Percentiles rank a stretch among this genome's conserved stretches.
Evolutionary conservation across 768 basidiomycete species (phyloP).

Genomic region (Auricularia sp.): DNA sequence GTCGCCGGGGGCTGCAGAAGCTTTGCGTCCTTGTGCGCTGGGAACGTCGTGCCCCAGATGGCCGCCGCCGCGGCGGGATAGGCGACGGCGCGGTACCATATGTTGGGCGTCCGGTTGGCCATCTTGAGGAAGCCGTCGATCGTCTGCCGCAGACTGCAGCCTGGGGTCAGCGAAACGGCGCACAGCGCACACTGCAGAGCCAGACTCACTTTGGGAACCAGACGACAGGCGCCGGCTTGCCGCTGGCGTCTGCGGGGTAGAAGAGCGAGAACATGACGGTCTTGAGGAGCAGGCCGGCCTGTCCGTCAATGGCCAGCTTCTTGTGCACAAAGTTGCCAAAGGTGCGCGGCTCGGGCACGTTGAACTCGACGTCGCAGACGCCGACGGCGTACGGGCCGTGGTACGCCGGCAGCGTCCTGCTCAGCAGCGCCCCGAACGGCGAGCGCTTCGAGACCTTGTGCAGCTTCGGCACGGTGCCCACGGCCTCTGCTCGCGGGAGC

Average conservation of each 20-base stretch:
- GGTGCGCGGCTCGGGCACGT: slow-evolving; percentile 10
- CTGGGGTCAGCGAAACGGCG: neutral
- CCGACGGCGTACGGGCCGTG: slow-evolving; percentile 22
- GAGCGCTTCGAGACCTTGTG: slow-evolving; percentile 7
- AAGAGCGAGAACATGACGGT: slow-evolving; percentile 23
- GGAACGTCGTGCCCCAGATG: slow-evolving; percentile 23
- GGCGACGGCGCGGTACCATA: slow-evolving; percentile 15
- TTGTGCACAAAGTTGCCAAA: slow-evolving; percentile 5
- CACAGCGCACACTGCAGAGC: neutral
- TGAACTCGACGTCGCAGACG: slow-evolving; percentile 23
- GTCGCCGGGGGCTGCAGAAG: slow-evolving; percentile 11
- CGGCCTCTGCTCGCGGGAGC: neutral
- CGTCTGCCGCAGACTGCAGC: slow-evolving; percentile 20
- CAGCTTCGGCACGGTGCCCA: neutral
- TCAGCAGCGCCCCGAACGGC: slow-evolving; percentile 19
- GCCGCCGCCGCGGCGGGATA: slow-evolving; percentile 18
- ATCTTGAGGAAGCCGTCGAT: slow-evolving; percentile 23
- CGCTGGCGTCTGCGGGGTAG: slow-evolving; percentile 17
- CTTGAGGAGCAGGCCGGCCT: slow-evolving; percentile 20
- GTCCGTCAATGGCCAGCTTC: slow-evolving; percentile 4
- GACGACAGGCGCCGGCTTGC: slow-evolving; percentile 4
- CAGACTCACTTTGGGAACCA: slow-evolving; percentile 6
- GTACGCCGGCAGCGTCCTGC: slow-evolving; percentile 21
- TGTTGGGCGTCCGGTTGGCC: slow-evolving; percentile 21
- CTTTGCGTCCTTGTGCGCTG: slow-evolving; percentile 18